Percentiles rank a stretch among this genome's conserved stretches.
Conservation (phyloP, 1,284 basidiomycete genomes). For the Calocybe gambosa region DNA sequence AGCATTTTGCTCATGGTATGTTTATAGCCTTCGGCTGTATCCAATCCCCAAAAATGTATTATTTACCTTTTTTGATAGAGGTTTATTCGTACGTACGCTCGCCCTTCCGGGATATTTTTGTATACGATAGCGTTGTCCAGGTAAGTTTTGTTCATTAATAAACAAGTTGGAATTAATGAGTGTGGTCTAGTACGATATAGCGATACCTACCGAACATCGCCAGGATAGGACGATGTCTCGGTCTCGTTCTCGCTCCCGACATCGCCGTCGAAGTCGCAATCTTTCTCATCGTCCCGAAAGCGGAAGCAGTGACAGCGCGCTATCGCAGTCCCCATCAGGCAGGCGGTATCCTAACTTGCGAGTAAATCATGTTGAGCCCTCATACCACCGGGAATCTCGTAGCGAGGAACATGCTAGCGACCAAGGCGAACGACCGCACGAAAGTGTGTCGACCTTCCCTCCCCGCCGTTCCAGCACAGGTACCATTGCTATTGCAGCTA, state of each 20-base stretch:
- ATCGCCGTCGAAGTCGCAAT: conserved; percentile 16
- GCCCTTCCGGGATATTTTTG: conserved; percentile 73
- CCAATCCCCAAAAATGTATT: conserved; percentile 8
- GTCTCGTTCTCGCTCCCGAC: conserved; percentile 17
- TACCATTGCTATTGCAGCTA: not conserved
- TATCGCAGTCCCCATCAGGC: conserved; percentile 28
- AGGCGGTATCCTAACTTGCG: conserved; percentile 18
- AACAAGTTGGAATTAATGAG: conserved; percentile 5
- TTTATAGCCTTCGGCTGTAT: conserved; percentile 11
- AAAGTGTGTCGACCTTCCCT: not conserved
- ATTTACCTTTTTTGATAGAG: conserved; percentile 40
- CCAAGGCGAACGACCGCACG: not conserved
- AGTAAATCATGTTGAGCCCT: conserved; percentile 3
- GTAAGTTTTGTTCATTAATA: conserved; percentile 32
- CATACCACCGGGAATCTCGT: conserved; percentile 5
- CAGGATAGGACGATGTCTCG: conserved; percentile 29
- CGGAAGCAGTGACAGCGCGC: conserved; percentile 17
- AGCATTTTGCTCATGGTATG: conserved; percentile 86
- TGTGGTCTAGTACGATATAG: conserved; percentile 45
- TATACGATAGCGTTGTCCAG: conserved; percentile 79
- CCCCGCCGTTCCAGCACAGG: not conserved
- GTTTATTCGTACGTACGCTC: conserved; percentile 82
- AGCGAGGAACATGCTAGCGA: conserved; percentile 7
- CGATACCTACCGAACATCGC: conserved; percentile 24
- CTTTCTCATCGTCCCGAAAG: conserved; percentile 16